Evolutionary conservation across 2,329 filamentous ascomycete species (phyloP).

Genomic region (Epicoccum nigrum): DNA sequence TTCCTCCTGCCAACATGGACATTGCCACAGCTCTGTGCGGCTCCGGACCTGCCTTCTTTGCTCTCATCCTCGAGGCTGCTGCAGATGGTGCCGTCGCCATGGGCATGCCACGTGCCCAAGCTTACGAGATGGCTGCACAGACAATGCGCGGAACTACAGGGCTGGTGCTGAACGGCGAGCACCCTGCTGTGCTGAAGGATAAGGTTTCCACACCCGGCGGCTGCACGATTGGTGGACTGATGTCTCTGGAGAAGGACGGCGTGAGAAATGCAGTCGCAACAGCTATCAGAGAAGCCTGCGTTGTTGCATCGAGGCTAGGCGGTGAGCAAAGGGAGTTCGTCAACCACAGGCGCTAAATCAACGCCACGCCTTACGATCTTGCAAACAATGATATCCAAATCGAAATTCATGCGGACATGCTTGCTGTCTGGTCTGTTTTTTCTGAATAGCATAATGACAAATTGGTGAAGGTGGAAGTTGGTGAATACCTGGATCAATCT

Average conservation of each 20-base stretch:
- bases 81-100: slow-evolving; percentile 80
- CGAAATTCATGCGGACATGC: too few species aligned
- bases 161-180: slow-evolving; percentile 72
- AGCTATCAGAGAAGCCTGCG: slow-evolving; percentile 73
- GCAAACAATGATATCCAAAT: not conserved
- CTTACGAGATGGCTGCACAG: slow-evolving; percentile 78
- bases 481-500: too few species aligned
- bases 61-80: slow-evolving; percentile 75
- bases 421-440: too few species aligned
- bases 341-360: slow-evolving; percentile 49
- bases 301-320: slow-evolving; percentile 70
- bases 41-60: slow-evolving; percentile 77
- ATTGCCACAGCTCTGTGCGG: slow-evolving; percentile 75
- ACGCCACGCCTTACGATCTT: too few species aligned
- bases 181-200: slow-evolving; percentile 75
- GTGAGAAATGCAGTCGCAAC: slow-evolving; percentile 70
- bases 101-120: slow-evolving; percentile 75
- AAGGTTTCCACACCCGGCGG: slow-evolving; percentile 80
- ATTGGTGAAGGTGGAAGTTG: too few species aligned
- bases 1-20: slow-evolving; percentile 73
- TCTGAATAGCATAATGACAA: too few species aligned
- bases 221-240: slow-evolving; percentile 75
- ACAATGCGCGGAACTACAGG: slow-evolving; percentile 76
- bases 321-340: slow-evolving; percentile 57
- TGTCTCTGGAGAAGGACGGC: slow-evolving; percentile 75